Evolutionary conservation across 2,329 filamentous ascomycete genomes (phyloP).

Genomic region (Ceratocystis huliohia): DNA sequence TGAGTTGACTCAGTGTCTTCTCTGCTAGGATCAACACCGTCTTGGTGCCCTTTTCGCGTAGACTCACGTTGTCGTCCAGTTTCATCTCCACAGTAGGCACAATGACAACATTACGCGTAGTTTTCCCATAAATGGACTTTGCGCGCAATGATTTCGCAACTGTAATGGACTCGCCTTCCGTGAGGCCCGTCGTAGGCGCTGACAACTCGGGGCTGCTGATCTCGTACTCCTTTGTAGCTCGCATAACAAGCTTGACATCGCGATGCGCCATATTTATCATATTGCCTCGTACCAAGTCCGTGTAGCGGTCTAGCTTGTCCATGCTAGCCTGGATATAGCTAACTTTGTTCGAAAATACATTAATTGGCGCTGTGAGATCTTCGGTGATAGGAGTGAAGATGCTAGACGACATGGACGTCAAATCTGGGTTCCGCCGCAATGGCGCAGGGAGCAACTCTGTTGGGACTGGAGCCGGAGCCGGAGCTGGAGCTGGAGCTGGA

Average conservation of each 20-base stretch:
- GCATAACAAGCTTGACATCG: constrained; percentile 14
- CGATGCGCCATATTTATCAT: constrained; percentile 17
- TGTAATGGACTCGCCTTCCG: constrained; percentile 9
- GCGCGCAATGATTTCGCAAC: constrained; percentile 2
- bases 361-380: constrained; percentile 23
- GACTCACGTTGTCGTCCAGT: background rate
- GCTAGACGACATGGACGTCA: constrained; percentile 25
- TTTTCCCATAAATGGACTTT: constrained; percentile 3
- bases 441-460: constrained; percentile 2
- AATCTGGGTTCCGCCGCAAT: constrained; percentile 20
- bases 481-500: background rate
- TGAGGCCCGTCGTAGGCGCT: background rate
- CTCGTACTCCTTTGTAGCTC: constrained; percentile 11
- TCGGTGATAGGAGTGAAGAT: constrained; percentile 29
- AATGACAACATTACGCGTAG: constrained; percentile 6
- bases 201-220: background rate
- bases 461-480: background rate
- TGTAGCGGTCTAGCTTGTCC: constrained; percentile 16
- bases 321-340: constrained; percentile 12
- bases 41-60: constrained; percentile 13
- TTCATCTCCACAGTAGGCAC: constrained; percentile 14
- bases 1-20: constrained; percentile 16
- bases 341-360: constrained; percentile 19
- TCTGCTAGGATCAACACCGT: constrained; percentile 16
- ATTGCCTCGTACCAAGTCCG: constrained; percentile 18